Base-by-base conservation (phyloP, 1,284 basidiomycete species). In the Apiotrichum montevideense region DNA sequence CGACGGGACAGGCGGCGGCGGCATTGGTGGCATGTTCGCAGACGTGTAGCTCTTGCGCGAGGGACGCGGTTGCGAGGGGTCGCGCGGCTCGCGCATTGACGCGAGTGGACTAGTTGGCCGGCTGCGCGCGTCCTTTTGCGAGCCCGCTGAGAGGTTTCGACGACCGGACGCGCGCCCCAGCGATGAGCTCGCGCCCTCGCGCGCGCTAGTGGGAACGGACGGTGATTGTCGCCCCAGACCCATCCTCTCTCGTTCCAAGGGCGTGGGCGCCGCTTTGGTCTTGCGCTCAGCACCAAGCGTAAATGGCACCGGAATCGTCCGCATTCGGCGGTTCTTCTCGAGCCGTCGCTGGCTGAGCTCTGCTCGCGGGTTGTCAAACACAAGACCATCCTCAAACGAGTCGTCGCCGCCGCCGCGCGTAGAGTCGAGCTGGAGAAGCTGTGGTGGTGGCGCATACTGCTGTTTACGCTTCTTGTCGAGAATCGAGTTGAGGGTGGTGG, bases 331-430 rank as follows among this genome's bases (percentile, higher is more conserved):
- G 45, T 52, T 55, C 62, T 64, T 59, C 51, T 60, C 58, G 35
- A 75, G 54, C 15, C 72, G 60, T 37, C 67, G 63, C 6, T 63
- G 61, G n/a, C 61, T 70, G 10, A 77, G 58, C 47, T 76, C 73
- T 4, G 64, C 58, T 11, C 66, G 58, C 2, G 70, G 71, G 52
- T 73, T 66, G 42, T 72, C 70, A 11, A 77, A 59, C 29, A 75
- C 66, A 29, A 77, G 53, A 5, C 75, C 75, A 56, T 77, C 74
- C 49, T 77, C 75, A 32, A 77, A 71, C 4, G 64, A 67, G 44
- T 75, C 74, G 50, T 74, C 72, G 14, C 47, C 61, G 1, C 58
- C 41, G 6, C 41, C 47, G 35, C 35, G 52, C 39, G 35, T 8
- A 10, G 39, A 10, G 56, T 59, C 21, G 33, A 41, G 39, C 47